phyloP scores from a whole-genome alignment of 2,329 filamentous ascomycete species.

The Hypoxylon sp. region DNA sequence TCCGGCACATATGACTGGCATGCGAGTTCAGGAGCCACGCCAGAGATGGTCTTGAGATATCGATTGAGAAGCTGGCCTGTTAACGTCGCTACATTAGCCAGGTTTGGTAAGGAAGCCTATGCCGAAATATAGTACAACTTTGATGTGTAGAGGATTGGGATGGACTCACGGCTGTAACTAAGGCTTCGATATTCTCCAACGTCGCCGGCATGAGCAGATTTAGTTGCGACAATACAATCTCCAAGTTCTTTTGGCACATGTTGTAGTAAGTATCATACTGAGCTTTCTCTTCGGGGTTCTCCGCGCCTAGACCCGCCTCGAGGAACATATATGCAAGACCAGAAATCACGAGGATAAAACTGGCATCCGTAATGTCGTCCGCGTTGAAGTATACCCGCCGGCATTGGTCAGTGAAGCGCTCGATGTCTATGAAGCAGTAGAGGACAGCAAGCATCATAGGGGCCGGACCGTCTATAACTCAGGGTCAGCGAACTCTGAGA shows the following conservation, averaged over 20 bases:
- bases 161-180: conserved; percentile 61
- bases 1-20: conserved; percentile 55
- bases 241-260: conserved; percentile 54
- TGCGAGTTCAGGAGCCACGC: conserved; percentile 53
- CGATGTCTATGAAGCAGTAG: conserved; percentile 65
- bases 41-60: conserved; percentile 53
- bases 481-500: conserved; percentile 2
- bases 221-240: conserved; percentile 56
- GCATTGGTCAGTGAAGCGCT: conserved; percentile 66
- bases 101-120: neutral
- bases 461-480: conserved; percentile 57
- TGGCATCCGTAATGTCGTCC: conserved; percentile 65
- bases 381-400: conserved; percentile 66
- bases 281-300: conserved; percentile 48
- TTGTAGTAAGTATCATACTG: conserved; percentile 48
- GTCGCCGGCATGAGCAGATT: conserved; percentile 64
- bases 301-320: conserved; percentile 49
- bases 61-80: conserved; percentile 51
- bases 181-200: conserved; percentile 64
- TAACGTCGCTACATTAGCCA: conserved; percentile 17
- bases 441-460: conserved; percentile 67
- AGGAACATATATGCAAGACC: conserved; percentile 55
- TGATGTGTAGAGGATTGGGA: neutral
- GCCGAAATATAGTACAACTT: neutral
- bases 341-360: conserved; percentile 60